phyloP scores from a whole-genome alignment of 192 early-diverging fungal species.

The Umbelopsis vinacea region DNA sequence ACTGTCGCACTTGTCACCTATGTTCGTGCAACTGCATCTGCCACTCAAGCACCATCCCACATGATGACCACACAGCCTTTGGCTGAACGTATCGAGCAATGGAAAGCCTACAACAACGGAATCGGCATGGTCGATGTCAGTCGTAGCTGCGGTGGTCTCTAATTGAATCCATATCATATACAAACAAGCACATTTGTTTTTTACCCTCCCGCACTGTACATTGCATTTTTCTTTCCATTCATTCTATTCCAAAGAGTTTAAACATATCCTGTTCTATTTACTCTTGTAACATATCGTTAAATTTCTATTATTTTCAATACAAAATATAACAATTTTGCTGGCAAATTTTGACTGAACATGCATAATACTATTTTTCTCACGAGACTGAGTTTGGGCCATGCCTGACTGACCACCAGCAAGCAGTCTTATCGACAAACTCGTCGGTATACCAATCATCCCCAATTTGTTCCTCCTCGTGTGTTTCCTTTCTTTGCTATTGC shows the following conservation, averaged over 20 bases:
- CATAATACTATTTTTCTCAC: background rate
- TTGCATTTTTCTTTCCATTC: background rate
- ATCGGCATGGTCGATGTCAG: slow-evolving; percentile 43
- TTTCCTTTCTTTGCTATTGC: background rate
- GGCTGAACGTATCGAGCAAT: slow-evolving; percentile 25
- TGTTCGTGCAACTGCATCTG: slow-evolving; percentile 26
- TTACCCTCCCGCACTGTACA: slow-evolving; percentile 1
- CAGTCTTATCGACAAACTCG: background rate
- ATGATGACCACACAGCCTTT: slow-evolving; percentile 27
- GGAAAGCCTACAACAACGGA: slow-evolving; percentile 43
- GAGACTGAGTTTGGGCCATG: background rate
- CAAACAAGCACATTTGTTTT: background rate
- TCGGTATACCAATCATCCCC: background rate
- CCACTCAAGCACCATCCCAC: slow-evolving; percentile 26
- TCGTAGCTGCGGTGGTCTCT: slow-evolving; percentile 46
- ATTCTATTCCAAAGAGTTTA: background rate
- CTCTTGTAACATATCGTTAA: slow-evolving; percentile 1
- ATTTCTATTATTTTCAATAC: background rate
- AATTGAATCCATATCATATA: background rate
- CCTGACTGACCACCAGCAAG: background rate
- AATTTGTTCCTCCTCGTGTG: background rate
- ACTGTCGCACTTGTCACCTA: slow-evolving; percentile 36
- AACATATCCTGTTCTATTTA: background rate
- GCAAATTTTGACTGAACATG: background rate
- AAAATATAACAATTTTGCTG: background rate